Conservation (phyloP, 176 grass and related monocot genomes). For the Themeda triandra region DNA sequence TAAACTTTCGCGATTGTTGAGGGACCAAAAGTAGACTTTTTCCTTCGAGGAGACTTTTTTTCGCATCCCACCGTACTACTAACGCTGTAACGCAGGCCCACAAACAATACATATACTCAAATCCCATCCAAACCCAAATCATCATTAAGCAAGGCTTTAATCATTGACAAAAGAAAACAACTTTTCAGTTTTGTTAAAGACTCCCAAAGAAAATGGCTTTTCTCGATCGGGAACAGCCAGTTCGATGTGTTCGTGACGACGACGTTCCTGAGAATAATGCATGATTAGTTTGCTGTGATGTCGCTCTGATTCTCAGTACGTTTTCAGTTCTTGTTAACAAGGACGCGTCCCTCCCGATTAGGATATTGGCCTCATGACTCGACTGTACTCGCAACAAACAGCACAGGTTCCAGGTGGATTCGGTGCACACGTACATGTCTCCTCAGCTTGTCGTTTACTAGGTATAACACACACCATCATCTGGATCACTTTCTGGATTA, state of each 20-base stretch:
- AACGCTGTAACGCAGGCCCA: no score
- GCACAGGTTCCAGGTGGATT: slow-evolving; percentile 26
- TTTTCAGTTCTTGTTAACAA: background rate
- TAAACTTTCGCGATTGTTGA: no score
- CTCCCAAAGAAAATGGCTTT: background rate
- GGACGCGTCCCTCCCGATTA: background rate
- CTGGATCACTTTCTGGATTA: background rate
- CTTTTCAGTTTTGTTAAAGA: background rate
- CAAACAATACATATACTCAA: no score
- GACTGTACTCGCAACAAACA: slow-evolving; percentile 22
- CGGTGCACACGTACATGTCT: slow-evolving; percentile 27
- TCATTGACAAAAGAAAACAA: background rate
- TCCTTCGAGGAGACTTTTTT: no score
- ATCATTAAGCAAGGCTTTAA: background rate
- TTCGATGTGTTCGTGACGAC: background rate
- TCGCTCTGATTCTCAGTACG: slow-evolving; percentile 13
- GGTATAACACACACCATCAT: slow-evolving; percentile 1
- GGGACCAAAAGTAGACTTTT: no score
- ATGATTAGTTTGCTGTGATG: slow-evolving; percentile 5
- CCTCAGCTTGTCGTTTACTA: slow-evolving; percentile 19
- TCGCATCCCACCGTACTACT: no score
- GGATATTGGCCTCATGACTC: background rate
- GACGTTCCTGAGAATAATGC: background rate
- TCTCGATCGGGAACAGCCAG: slow-evolving; percentile 5
- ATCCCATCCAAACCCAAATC: no score